Conservation (phyloP, 2,329 filamentous ascomycete genomes). For the Diaporthe destruens region DNA sequence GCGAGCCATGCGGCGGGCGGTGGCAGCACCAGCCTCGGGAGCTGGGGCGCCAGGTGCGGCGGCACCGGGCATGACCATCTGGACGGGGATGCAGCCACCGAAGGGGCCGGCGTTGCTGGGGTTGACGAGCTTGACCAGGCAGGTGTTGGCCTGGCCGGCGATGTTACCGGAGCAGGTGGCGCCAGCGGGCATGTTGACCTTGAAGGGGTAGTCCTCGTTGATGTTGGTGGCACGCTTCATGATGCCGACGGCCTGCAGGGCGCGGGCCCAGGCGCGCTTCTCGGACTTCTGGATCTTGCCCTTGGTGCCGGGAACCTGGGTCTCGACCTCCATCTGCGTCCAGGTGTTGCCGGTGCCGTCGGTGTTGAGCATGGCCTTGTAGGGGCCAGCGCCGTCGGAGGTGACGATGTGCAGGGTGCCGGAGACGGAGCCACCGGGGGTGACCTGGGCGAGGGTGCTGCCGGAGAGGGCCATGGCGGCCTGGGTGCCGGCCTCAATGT, state of each 20-base stretch:
- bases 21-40: slow-evolving; percentile 32
- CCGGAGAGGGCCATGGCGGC: slow-evolving; percentile 53
- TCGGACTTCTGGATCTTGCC: slow-evolving; percentile 51
- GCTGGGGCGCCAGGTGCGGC: slow-evolving; percentile 28
- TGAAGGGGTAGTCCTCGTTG: slow-evolving; percentile 46
- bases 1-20: slow-evolving; percentile 40
- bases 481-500: slow-evolving; percentile 48
- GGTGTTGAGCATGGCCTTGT: slow-evolving; percentile 54
- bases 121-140: slow-evolving; percentile 49
- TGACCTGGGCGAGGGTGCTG: slow-evolving; percentile 55
- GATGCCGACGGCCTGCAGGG: slow-evolving; percentile 39
- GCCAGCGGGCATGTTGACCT: slow-evolving; percentile 46
- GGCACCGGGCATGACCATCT: slow-evolving; percentile 35
- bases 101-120: slow-evolving; percentile 42
- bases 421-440: slow-evolving; percentile 50
- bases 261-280: slow-evolving; percentile 42
- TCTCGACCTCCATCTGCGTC: slow-evolving; percentile 47
- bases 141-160: slow-evolving; percentile 45
- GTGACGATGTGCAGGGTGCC: slow-evolving; percentile 57
- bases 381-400: slow-evolving; percentile 56
- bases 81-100: slow-evolving; percentile 41
- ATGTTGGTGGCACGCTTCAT: slow-evolving; percentile 43
- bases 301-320: slow-evolving; percentile 53
- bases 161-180: slow-evolving; percentile 47
- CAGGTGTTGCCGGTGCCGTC: slow-evolving; percentile 53